A percentile compares a stretch with the other conserved stretches of the same genome.
Conservation (phyloP, 2,329 filamentous ascomycete genomes). For the Claviceps paspali region DNA sequence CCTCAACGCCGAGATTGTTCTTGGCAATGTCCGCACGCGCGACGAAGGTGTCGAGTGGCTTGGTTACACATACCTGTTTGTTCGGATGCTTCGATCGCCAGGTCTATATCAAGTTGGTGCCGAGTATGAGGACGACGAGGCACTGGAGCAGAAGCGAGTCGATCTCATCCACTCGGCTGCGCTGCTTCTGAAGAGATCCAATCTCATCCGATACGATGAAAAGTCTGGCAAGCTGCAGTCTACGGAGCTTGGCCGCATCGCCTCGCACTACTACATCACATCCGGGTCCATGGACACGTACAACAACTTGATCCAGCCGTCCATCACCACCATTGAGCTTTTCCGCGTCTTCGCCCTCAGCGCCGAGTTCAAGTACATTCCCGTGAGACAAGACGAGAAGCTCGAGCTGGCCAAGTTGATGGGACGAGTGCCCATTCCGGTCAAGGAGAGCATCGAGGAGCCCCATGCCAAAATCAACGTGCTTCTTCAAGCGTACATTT, state of each 20-base stretch:
- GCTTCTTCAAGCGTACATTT: slow-evolving; percentile 90
- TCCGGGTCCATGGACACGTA: slow-evolving; percentile 95
- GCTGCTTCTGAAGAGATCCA: slow-evolving; percentile 70
- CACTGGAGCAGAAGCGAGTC: slow-evolving; percentile 91
- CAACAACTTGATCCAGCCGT: slow-evolving; percentile 86
- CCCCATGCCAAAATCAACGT: slow-evolving; percentile 97
- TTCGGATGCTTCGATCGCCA: slow-evolving; percentile 91
- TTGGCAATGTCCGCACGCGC: slow-evolving; percentile 79
- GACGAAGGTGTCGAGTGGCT: slow-evolving; percentile 99
- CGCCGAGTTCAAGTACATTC: slow-evolving; percentile 98
- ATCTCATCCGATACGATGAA: slow-evolving; percentile 88
- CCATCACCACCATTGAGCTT: slow-evolving; percentile 83
- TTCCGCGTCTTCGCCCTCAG: slow-evolving; percentile 94
- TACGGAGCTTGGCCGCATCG: slow-evolving; percentile 87
- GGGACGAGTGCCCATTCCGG: slow-evolving; percentile 78
- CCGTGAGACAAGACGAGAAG: slow-evolving; percentile 94
- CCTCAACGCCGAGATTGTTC: slow-evolving; percentile 86
- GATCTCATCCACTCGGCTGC: slow-evolving; percentile 93
- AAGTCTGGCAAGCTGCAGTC: slow-evolving; percentile 77
- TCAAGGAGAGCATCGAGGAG: slow-evolving; percentile 96
- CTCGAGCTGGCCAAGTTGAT: slow-evolving; percentile 86
- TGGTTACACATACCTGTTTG: slow-evolving; percentile 94
- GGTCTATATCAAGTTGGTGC: slow-evolving; percentile 90
- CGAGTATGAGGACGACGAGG: slow-evolving; percentile 86
- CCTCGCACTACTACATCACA: slow-evolving; percentile 97